phyloP scores from a whole-genome alignment of 306 rosid species.

The Dicorynia guianensis region DNA sequence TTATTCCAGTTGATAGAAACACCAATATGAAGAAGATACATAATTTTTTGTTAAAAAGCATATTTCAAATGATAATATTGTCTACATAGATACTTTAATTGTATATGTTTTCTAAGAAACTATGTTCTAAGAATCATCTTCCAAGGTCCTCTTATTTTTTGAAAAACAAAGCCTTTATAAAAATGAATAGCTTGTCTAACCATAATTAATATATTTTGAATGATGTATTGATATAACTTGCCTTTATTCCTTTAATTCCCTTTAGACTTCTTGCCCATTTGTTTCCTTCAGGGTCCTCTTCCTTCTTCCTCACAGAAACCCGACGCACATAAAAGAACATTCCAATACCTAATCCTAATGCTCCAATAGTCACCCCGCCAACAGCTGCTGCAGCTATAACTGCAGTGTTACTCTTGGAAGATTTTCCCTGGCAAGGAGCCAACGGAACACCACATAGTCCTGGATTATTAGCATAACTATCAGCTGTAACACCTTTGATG shows the following conservation, averaged over 20 bases:
- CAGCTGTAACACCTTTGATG: not conserved
- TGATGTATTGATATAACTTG: constrained; percentile 44
- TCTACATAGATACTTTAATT: not conserved
- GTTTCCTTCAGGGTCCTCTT: constrained; percentile 93
- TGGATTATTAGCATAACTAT: constrained; percentile 61
- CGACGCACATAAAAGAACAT: constrained; percentile 71
- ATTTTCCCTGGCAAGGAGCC: constrained; percentile 31
- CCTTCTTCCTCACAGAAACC: constrained; percentile 67
- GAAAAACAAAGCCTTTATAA: constrained; percentile 11
- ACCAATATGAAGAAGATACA: constrained; percentile 29
- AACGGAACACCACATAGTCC: constrained; percentile 67
- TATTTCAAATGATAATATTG: not conserved
- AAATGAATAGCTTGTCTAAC: not conserved
- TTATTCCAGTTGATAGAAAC: not conserved
- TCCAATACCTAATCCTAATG: constrained; percentile 58
- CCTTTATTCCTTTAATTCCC: constrained; percentile 86
- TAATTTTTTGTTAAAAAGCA: not conserved
- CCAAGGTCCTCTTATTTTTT: constrained; percentile 8
- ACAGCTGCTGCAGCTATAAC: constrained; percentile 80
- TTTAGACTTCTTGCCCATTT: constrained; percentile 86
- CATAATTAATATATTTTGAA: constrained; percentile 12
- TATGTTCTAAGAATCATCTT: constrained; percentile 6
- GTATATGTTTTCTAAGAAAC: not conserved
- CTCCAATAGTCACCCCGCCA: constrained; percentile 73
- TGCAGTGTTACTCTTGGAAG: constrained; percentile 56